Evolutionary conservation across 1,139 yeast genomes (phyloP), one percentile per base, ranked within the genome.

Genomic region (Ogataea hybrid): DNA sequence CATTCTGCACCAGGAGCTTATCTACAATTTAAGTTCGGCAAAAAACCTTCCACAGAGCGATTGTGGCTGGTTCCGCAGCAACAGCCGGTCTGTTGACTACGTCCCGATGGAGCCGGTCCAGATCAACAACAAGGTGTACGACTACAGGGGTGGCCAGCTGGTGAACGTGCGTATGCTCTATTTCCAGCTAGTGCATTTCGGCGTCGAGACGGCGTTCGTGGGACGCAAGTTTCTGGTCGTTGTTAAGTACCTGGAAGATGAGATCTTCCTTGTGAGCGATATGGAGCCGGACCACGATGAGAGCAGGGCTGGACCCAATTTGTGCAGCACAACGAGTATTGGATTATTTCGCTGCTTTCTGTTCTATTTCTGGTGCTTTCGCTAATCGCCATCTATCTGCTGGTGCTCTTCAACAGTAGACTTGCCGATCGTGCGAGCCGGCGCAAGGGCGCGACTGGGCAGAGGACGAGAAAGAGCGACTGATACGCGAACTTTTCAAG

Each of bases 1-100:
- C 31, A 47, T 49, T 10, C 23, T 46, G 8, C 46, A 47, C 29
- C 53, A 47, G 21, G 51, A 49, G 30, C 43, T 44, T 11, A 33
- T 47, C 4, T 47, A 34, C 36, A 49, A 49, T 25, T 14, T 40
- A 16, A 25, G 37, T 8, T 33, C 20, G 11, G 20, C n/a, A 4
- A 20, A 18, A 4, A 6, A 20, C 12, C 28, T 25, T 9, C n/a
- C 28, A 10, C 27, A n/a, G 9, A 11, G 17, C 7, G 17, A 15
- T 6, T 17, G 17, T 3, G 29, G 31, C 5, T 35, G 42, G 37
- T 39, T 32, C 15, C 15, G 34, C n/a, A 27, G 32, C 12, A 22
- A 20, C 11, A 10, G 21, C 25, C 20, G 32, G 11, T 18, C 18
- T 14, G 35, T 33, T 23, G 27, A 39, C 9, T 25, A 25, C 14